Base-by-base conservation (phyloP, 2,329 filamentous ascomycete genomes). In the Beauveria sp. region DNA sequence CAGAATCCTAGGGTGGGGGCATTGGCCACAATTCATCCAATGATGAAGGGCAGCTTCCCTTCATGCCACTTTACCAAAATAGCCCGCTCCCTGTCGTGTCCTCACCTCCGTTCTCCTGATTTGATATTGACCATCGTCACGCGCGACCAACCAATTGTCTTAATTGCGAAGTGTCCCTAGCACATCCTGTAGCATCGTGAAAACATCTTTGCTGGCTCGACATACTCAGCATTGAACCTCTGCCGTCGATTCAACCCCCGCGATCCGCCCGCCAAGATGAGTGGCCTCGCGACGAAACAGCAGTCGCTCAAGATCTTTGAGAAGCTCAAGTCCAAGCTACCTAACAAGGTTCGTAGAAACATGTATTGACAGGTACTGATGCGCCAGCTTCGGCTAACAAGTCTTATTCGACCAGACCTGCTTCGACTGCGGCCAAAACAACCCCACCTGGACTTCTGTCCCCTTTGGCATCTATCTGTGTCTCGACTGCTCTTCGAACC, bases 391-490 rank as follows among this genome's bases (percentile, higher is more conserved):
- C 22, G 28, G 26, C 54, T 50, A 48, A 54, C 43, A 34, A 18
- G 34, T 51, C 62, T 47, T 62, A 64, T 57, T 66, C 56, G 62
- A 30, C 64, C 50, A 96, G 92, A 85, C 96, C 80, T 99, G 94
- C 83, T 99, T 99, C 78, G 94, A 99, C 79, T 99, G 94, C 77
- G 88, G 90, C 73, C 89, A 92, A 70, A 97, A 97, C 79, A 97
- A 97, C 73, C 94, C 94, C 64, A 97, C 94, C 62, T 99, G 94
- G 94, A 96, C 92, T 8, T 97, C 93, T 7, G 92, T 97, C 37
- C 92, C 93, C 12, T 92, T 99, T 66, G 94, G 91, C 71, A 97
- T 99, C 74, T 99, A 97, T 75, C 86, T 99, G 24, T 99, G 94
- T 72, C 88, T 99, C 70, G 94, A 99, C 78, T 99, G 94, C 79